A percentile compares a stretch with the other conserved stretches of the same genome.
Conservation (phyloP, 1,139 yeast species). For the Yamadazyma diddensiae region DNA sequence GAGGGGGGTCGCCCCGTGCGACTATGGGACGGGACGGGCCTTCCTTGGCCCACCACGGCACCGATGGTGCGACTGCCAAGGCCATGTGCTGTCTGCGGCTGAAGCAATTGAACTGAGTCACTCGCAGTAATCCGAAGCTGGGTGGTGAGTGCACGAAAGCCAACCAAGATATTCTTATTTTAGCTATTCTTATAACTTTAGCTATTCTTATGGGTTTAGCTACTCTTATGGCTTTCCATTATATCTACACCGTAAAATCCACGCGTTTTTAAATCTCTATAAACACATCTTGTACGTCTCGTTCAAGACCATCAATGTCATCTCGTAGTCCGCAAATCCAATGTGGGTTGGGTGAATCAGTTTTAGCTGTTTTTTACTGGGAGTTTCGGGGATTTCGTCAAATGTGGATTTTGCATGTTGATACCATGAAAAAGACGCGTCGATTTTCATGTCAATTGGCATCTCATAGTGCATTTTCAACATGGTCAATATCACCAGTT, state of each 20-base stretch:
- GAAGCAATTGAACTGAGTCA: too few species aligned
- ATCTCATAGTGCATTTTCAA: conserved; percentile 27
- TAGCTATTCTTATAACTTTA: too few species aligned
- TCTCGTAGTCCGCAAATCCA: conserved; percentile 22
- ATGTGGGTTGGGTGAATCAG: conserved; percentile 10
- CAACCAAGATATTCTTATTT: too few species aligned
- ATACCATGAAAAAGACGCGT: conserved; percentile 28
- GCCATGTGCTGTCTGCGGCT: too few species aligned
- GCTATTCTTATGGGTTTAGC: too few species aligned
- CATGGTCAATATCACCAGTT: conserved; percentile 26
- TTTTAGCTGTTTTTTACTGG: conserved; percentile 13
- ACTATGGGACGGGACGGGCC: background rate
- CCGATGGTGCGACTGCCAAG: background rate
- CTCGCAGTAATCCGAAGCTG: too few species aligned
- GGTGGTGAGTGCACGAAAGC: too few species aligned
- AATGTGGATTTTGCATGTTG: conserved; percentile 9
- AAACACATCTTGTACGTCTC: conserved; percentile 30
- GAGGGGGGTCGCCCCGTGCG: background rate
- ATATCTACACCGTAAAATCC: too few species aligned
- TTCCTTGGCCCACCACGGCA: background rate
- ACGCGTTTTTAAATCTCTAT: conserved; percentile 9
- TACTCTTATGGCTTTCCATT: too few species aligned
- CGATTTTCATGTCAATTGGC: conserved; percentile 30
- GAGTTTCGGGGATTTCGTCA: conserved; percentile 8
- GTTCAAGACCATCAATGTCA: conserved; percentile 32